Percentiles rank a stretch among this genome's conserved stretches.
phyloP scores from a whole-genome alignment of 371 early-diverging fungal species.

The Lichtheimia ramosa region DNA sequence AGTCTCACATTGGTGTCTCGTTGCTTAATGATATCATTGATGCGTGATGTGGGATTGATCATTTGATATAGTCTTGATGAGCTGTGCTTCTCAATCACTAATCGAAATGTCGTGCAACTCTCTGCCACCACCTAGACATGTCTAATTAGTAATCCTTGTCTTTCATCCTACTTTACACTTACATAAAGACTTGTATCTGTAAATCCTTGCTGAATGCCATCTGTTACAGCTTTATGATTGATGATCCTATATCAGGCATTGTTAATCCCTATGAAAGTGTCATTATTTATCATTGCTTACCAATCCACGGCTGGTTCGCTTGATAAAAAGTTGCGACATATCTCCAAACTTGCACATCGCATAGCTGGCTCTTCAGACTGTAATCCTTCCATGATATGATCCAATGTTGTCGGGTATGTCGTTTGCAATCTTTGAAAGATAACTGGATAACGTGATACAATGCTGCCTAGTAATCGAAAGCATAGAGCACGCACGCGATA shows the following conservation, averaged over 20 bases:
- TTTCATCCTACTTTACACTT: constrained; percentile 1
- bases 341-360: constrained; percentile 37
- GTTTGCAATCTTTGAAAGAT: constrained; percentile 13
- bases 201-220: constrained; percentile 21
- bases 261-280: too few species aligned
- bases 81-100: constrained; percentile 9
- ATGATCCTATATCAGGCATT: constrained; percentile 18
- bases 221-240: constrained; percentile 18
- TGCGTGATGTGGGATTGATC: constrained; percentile 23
- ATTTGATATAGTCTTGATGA: neutral
- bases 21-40: constrained; percentile 10
- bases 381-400: constrained; percentile 11
- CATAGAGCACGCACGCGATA: constrained; percentile 37
- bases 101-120: constrained; percentile 21
- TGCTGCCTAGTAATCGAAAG: constrained; percentile 36
- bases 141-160: neutral
- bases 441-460: constrained; percentile 15
- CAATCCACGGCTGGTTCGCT: neutral
- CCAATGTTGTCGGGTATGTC: constrained; percentile 16
- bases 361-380: constrained; percentile 32
- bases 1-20: constrained; percentile 3
- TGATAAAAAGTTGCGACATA: constrained; percentile 21
- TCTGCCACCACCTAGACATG: constrained; percentile 11
- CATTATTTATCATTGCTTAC: too few species aligned
- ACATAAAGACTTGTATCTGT: constrained; percentile 38